Conservation (phyloP, 106 monocot species). For the Apostasia shenzhenica region DNA sequence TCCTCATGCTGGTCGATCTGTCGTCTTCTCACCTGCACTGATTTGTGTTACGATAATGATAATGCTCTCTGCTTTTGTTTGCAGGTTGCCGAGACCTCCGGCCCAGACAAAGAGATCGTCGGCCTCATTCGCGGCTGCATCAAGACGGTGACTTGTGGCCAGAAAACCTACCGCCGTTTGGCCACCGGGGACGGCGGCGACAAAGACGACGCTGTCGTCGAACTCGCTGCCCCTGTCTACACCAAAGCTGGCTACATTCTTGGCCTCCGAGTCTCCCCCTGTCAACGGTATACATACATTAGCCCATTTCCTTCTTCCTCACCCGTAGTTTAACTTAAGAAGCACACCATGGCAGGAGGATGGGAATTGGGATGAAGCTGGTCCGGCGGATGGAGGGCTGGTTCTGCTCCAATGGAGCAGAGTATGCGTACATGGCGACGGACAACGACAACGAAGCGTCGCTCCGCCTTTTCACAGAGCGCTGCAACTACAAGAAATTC, state of each 20-base stretch:
- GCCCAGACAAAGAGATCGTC: slow-evolving; percentile 32
- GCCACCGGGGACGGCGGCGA: no score
- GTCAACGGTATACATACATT: slow-evolving; percentile 28
- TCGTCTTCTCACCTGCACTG: neutral
- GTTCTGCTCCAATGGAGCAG: slow-evolving; percentile 50
- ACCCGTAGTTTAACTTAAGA: neutral
- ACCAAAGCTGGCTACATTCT: slow-evolving; percentile 59
- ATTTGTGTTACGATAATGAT: neutral
- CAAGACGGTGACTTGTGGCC: slow-evolving; percentile 58
- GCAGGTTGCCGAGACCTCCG: slow-evolving; percentile 50
- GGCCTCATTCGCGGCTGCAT: slow-evolving; percentile 66
- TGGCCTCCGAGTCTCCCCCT: slow-evolving; percentile 63
- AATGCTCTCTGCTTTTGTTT: neutral
- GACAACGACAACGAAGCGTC: slow-evolving; percentile 70
- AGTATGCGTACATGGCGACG: slow-evolving; percentile 88
- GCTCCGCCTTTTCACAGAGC: slow-evolving; percentile 44
- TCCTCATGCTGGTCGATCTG: slow-evolving; percentile 26
- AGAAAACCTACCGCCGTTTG: slow-evolving; percentile 15
- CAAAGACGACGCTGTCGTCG: neutral
- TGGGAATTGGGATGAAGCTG: slow-evolving; percentile 46
- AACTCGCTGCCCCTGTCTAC: slow-evolving; percentile 18
- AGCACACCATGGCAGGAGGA: slow-evolving; percentile 22
- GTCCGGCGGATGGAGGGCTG: slow-evolving; percentile 56
- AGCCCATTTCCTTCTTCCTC: no score
- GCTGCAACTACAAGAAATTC: slow-evolving; percentile 70